Percentiles rank a stretch among this genome's conserved stretches.
phyloP scores from a whole-genome alignment of 768 basidiomycete genomes.

The Infundibulicybe gibba region DNA sequence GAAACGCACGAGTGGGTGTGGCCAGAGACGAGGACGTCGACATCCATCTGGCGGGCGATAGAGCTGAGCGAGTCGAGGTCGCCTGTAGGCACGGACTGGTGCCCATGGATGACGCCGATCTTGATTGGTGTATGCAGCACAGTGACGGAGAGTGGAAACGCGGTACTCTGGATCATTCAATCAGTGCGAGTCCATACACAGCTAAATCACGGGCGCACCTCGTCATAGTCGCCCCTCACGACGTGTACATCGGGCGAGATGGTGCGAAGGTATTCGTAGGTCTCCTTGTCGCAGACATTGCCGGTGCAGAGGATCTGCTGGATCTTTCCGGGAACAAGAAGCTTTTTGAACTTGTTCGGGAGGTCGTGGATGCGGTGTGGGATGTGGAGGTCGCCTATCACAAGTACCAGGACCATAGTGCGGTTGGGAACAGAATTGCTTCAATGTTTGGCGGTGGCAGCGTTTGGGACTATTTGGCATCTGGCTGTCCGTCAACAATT shows the following conservation, averaged over 20 bases:
- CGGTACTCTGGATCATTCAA: conserved; percentile 45
- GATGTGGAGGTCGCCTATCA: conserved; percentile 97
- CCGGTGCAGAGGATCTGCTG: conserved; percentile 97
- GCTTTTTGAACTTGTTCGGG: conserved; percentile 95
- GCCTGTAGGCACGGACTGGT: conserved; percentile 89
- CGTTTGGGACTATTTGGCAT: too few relatives aligned
- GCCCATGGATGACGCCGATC: conserved; percentile 92
- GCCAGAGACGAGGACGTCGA: conserved; percentile 91
- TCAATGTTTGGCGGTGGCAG: too few relatives aligned
- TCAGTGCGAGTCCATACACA: neutral
- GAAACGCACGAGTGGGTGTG: conserved; percentile 85
- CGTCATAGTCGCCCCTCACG: conserved; percentile 94
- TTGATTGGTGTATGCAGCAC: conserved; percentile 82
- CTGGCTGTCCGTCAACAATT: too few relatives aligned
- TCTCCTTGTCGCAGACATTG: conserved; percentile 96
- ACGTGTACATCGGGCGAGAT: conserved; percentile 93
- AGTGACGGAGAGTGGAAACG: conserved; percentile 77
- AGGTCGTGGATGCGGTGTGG: conserved; percentile 88
- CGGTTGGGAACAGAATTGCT: too few relatives aligned
- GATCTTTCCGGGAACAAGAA: conserved; percentile 94
- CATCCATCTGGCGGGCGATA: conserved; percentile 94
- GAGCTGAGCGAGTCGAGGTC: conserved; percentile 88
- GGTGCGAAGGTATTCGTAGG: conserved; percentile 92
- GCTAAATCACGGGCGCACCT: conserved; percentile 54
- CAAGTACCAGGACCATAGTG: conserved; percentile 86